phyloP scores from a whole-genome alignment of 2,329 filamentous ascomycete genomes.

The Reticulascus tulasneorum region DNA sequence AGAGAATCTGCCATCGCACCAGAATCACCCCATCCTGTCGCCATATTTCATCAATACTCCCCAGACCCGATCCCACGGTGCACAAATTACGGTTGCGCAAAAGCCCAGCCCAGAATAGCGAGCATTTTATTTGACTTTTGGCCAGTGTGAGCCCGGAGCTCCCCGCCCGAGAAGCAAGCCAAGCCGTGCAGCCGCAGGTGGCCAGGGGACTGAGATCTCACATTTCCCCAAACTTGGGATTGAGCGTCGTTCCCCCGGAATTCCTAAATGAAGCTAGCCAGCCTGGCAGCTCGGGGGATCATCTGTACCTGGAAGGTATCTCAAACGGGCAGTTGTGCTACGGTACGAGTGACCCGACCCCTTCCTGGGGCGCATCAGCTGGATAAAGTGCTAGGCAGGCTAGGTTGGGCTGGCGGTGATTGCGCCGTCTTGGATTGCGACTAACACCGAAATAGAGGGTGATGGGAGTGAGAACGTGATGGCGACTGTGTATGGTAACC shows the following conservation, averaged over 20 bases:
- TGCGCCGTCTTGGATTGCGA: slow-evolving; percentile 3
- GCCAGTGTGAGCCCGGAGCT: slow-evolving; percentile 2
- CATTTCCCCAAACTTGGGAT: slow-evolving; percentile 9
- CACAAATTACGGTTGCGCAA: too few species aligned
- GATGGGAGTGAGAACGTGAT: slow-evolving; percentile 4
- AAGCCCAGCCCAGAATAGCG: too few species aligned
- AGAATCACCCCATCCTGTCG: neutral
- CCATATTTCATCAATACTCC: slow-evolving; percentile 1
- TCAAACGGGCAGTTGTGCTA: slow-evolving; percentile 9
- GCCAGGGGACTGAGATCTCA: slow-evolving; percentile 8
- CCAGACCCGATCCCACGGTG: too few species aligned
- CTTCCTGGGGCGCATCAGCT: too few species aligned
- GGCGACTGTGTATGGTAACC: slow-evolving; percentile 1
- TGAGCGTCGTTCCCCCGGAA: slow-evolving; percentile 11
- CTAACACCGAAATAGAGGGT: too few species aligned
- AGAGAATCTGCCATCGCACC: too few species aligned
- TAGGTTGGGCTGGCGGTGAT: neutral
- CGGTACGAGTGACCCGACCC: too few species aligned
- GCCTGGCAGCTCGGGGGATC: slow-evolving; percentile 3
- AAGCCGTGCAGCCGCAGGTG: slow-evolving; percentile 1
- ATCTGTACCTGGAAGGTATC: slow-evolving; percentile 5
- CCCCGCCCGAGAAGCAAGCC: slow-evolving; percentile 1
- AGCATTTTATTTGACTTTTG: too few species aligned
- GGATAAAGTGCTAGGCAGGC: neutral
- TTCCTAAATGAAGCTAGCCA: slow-evolving; percentile 8